Evolutionary conservation across 768 basidiomycete species (phyloP).

Genomic region (Exidia glandulosa): DNA sequence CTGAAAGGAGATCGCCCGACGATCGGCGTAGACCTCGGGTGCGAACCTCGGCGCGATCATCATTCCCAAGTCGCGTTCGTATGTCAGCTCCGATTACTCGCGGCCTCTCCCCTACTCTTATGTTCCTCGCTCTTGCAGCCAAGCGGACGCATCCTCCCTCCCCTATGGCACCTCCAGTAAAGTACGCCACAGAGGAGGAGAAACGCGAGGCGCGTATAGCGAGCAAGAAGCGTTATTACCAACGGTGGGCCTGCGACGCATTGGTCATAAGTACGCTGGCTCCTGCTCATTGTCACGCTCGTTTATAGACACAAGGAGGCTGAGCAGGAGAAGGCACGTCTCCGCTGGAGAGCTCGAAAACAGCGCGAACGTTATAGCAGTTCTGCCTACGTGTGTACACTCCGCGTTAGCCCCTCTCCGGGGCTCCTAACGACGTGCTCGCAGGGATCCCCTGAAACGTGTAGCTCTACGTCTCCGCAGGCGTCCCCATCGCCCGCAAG

Average conservation of each 20-base stretch:
- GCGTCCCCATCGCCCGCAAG: no score
- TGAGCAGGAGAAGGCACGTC: not conserved
- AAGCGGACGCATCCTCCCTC: not conserved
- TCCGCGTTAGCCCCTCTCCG: no score
- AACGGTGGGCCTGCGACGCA: not conserved
- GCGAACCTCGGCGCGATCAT: no score
- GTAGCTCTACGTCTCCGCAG: no score
- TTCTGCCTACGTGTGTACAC: no score
- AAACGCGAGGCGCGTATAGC: not conserved
- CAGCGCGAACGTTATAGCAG: not conserved
- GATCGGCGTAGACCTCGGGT: no score
- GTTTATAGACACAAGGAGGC: not conserved
- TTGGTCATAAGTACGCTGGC: not conserved
- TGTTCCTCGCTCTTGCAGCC: not conserved
- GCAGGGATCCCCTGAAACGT: no score
- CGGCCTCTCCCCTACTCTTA: not conserved
- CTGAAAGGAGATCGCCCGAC: no score
- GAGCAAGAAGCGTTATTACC: not conserved
- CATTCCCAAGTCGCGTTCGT: no score
- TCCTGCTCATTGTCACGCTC: not conserved
- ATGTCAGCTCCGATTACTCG: not conserved
- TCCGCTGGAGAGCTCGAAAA: not conserved
- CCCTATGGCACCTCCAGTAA: not conserved
- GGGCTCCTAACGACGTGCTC: no score
- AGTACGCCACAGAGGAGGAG: not conserved